Evolutionary conservation across 2,329 filamentous ascomycete genomes (phyloP).

Genomic region (Monilinia aucupariae): DNA sequence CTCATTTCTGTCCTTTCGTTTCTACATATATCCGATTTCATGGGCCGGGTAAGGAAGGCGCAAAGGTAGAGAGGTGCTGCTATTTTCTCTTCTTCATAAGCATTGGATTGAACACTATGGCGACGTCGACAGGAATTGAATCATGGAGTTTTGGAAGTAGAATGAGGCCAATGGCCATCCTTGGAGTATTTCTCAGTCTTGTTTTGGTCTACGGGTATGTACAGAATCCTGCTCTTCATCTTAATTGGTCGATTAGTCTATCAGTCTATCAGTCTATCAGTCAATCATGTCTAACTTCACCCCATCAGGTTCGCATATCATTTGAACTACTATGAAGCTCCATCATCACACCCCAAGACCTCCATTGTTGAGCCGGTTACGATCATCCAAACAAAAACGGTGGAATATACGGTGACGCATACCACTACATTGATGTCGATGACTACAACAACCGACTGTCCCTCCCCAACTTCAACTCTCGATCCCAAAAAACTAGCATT

Average conservation of each 20-base stretch:
- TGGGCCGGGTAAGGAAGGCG: not conserved
- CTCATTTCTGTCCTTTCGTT: not conserved
- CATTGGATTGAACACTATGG: not conserved
- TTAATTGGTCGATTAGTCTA: too few species aligned
- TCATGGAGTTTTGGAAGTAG: not conserved
- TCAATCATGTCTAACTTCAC: not conserved
- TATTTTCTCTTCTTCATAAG: not conserved
- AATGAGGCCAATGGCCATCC: not conserved
- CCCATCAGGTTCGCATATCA: not conserved
- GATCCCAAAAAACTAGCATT: slow-evolving; percentile 43
- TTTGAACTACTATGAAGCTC: not conserved
- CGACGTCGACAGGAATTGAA: not conserved
- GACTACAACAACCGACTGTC: slow-evolving; percentile 10
- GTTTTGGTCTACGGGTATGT: slow-evolving; percentile 8
- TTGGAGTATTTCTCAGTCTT: slow-evolving; percentile 4
- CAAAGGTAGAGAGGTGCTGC: not conserved
- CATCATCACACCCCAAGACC: not conserved
- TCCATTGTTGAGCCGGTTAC: not conserved
- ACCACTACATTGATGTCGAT: not conserved
- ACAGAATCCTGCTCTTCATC: not conserved
- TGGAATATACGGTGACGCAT: slow-evolving; percentile 1
- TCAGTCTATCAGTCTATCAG: not conserved
- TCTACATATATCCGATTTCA: not conserved
- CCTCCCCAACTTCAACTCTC: slow-evolving; percentile 25
- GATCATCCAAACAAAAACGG: not conserved